Evolutionary conservation across 257 asterid species (phyloP), one percentile per base, ranked within the genome.

Genomic region (Petunia secreta): DNA sequence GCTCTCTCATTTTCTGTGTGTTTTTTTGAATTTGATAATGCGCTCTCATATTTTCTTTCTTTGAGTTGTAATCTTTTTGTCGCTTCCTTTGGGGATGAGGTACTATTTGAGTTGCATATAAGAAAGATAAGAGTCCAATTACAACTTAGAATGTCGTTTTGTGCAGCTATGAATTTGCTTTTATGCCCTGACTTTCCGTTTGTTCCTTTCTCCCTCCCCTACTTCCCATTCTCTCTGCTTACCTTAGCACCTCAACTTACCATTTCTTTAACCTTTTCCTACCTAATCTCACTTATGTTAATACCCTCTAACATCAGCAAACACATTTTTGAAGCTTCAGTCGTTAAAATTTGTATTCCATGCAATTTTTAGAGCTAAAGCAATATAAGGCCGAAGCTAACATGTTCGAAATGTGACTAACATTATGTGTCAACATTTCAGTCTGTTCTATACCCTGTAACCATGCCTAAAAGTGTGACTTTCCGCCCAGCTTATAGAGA

Each of bases 101-200:
- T 36, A 63, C 10, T 25, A 25, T 63, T 63, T 63, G 16, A 63
- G 40, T 37, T 63, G n/a, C 9, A 8, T 63, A 63, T 54, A 14
- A 11, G 16, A 11, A 54, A 62, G 3, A 8, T 62, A 34, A 63
- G 15, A 4, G 37, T 63, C 39, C 43, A 43, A 15, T 3, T 41
- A 41, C 1, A 43, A 41, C 53, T 67, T 67, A 38, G 25, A 43
- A 8, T 68, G 48, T 68, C 75, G 16, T 68, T 55, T 66, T 66
- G 14, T 66, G 6, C 53, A 66, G 53, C 75, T 43, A 43, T 67
- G 39, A 67, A 43, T 67, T 43, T 66, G 75, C 48, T 66, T 66
- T 41, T 66, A 66, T n/a, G 53, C 75, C 75, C 55, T 25, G n/a
- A 67, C 5, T 67, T 67, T 67, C 55, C 8, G 57, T 8, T 52